Conservation (phyloP, 805 yeast species). For the Maudiozyma pseudohumilis region DNA sequence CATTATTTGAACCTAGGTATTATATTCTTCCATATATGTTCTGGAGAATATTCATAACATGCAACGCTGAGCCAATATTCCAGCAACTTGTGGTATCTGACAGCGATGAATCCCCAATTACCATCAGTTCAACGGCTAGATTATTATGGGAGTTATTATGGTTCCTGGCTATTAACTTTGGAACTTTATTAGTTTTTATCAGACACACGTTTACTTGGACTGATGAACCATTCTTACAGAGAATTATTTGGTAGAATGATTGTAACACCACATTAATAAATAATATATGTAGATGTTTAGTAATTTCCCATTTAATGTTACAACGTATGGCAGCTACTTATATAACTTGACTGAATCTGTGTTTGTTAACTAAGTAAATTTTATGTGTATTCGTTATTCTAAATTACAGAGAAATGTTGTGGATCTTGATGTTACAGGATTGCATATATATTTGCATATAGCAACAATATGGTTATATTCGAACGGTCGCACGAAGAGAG, state of each 20-base stretch:
- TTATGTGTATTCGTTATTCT: too few species aligned
- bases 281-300: background rate
- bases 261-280: too few species aligned
- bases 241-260: constrained; percentile 71
- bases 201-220: constrained; percentile 59
- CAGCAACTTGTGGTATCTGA: constrained; percentile 17
- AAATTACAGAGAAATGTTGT: too few species aligned
- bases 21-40: constrained; percentile 72
- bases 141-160: constrained; percentile 49
- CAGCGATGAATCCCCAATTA: constrained; percentile 11
- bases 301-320: too few species aligned
- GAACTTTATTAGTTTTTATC: constrained; percentile 47
- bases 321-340: too few species aligned
- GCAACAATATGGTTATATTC: too few species aligned
- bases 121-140: constrained; percentile 27
- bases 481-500: too few species aligned
- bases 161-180: constrained; percentile 46
- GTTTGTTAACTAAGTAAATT: too few species aligned
- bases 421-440: too few species aligned
- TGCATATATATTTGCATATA: too few species aligned
- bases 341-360: too few species aligned
- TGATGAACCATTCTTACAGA: constrained; percentile 48
- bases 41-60: constrained; percentile 51
- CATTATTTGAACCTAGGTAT: constrained; percentile 89
- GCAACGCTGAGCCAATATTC: constrained; percentile 30